Percentiles rank a stretch among this genome's conserved stretches.
Conservation (phyloP, 495 filamentous ascomycete species). For the Neurospora africana region DNA sequence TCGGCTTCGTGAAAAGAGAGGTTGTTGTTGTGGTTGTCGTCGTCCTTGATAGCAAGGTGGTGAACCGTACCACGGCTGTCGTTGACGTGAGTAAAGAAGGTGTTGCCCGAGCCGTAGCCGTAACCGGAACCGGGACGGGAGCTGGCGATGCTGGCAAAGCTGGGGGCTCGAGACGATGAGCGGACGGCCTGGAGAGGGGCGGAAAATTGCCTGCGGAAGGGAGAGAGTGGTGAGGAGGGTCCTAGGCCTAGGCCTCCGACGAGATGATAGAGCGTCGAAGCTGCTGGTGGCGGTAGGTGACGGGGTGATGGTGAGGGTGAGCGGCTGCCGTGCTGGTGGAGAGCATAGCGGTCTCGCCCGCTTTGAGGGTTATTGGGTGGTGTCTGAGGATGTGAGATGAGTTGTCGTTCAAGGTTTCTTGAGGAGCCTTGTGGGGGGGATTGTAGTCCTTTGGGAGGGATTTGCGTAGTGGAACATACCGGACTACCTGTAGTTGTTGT, state of each 20-base stretch:
- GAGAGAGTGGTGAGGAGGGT: constrained; percentile 22
- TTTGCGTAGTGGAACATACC: not conserved
- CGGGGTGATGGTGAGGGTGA: not conserved
- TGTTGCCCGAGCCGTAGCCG: not conserved
- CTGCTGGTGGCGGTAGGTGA: constrained; percentile 2
- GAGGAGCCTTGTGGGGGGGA: not conserved
- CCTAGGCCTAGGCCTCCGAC: constrained; percentile 12
- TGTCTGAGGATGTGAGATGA: not conserved
- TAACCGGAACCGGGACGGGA: not conserved
- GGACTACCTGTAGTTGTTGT: not conserved
- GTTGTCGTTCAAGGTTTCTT: not conserved
- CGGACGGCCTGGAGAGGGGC: not conserved
- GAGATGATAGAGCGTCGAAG: constrained; percentile 24
- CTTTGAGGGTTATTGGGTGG: not conserved
- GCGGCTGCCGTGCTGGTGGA: not conserved
- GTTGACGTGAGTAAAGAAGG: not conserved
- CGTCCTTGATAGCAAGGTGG: constrained; percentile 7
- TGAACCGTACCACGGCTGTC: constrained; percentile 12
- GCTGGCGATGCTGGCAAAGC: not conserved
- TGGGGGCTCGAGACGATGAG: not conserved
- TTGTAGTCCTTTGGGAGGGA: not conserved
- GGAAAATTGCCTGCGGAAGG: constrained; percentile 19
- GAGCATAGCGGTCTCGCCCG: not conserved
- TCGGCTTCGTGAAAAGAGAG: not conserved
- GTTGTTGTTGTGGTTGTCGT: not conserved